These are phyloP conservation scores for Suillus cothurnatus DNA, from an alignment of 768 basidiomycete genomes.

Conservation along the genomic window DNA sequence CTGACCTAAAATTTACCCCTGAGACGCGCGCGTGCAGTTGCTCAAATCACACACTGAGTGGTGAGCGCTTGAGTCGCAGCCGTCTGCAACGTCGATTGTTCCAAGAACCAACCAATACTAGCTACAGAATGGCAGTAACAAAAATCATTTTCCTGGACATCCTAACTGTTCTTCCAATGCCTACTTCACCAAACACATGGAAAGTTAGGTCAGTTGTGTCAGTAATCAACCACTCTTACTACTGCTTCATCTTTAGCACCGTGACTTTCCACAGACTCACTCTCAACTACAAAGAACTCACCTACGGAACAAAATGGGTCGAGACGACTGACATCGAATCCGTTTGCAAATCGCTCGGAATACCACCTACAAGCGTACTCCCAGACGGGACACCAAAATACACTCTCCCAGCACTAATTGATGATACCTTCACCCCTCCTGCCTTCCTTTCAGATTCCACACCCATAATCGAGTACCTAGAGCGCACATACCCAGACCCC, in stretches of 20 bases:
- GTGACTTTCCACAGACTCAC: slow-evolving; percentile 19
- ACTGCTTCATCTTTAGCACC: not conserved
- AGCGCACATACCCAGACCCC: slow-evolving; percentile 26
- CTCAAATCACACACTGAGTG: not conserved
- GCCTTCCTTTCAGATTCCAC: slow-evolving; percentile 36
- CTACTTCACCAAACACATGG: slow-evolving; percentile 17
- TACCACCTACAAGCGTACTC: slow-evolving; percentile 30
- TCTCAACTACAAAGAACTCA: slow-evolving; percentile 32
- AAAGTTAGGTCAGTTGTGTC: slow-evolving; percentile 13
- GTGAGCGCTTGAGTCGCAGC: too few relatives aligned
- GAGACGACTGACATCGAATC: slow-evolving; percentile 28
- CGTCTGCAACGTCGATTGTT: not conserved
- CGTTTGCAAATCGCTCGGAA: slow-evolving; percentile 25
- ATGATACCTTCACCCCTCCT: slow-evolving; percentile 21
- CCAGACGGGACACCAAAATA: slow-evolving; percentile 31
- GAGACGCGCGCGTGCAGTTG: not conserved
- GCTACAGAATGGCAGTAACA: slow-evolving; percentile 11
- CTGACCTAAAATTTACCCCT: not conserved
- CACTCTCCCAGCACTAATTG: slow-evolving; percentile 36
- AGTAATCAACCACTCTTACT: not conserved
- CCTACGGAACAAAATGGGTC: slow-evolving; percentile 31
- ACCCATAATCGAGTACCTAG: slow-evolving; percentile 40
- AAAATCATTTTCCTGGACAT: slow-evolving; percentile 17
- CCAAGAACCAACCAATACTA: not conserved
- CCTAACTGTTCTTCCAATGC: slow-evolving; percentile 8